Evolutionary conservation across 2,329 filamentous ascomycete genomes (phyloP), one percentile per base, ranked within the genome.

Genomic region (Colletotrichum gloeosporioides): DNA sequence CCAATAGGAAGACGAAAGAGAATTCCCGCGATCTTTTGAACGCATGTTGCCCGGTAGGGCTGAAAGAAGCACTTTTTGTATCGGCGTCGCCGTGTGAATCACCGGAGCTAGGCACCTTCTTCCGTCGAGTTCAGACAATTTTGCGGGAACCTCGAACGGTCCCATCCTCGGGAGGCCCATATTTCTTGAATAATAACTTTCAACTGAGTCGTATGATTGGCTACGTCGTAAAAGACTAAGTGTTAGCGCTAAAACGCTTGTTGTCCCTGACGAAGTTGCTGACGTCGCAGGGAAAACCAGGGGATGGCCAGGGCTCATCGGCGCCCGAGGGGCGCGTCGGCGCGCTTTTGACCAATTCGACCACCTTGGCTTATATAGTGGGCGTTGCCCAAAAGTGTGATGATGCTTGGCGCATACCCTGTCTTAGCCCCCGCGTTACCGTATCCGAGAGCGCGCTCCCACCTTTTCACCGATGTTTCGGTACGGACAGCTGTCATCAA

Each of bases 311-410:
- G 22, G 55, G 22, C 22, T 29, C 27, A 22, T 59, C 55, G 55
- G 55, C 55, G 55, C 8, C 55, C 55, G 55, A 59, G 55, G 55
- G 55, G 55, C 55, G 55, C 55, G 55, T 27, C 22, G 22, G 27
- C 55, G 55, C 55, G 55, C 22, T 27, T 27, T 59, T 59, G 55
- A 9, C 27, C 55, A 59, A 59, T 27, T 59, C 27, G 55, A 59
- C 27, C 55, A 59, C 22, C 55, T 59, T 36, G 70, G 70, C 64
- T 61, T 73, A 73, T 73, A 73, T 73, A 73, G 71, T 62, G 55
- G 64, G 49, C 65, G 64, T 32, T 34, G 64, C 55, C 64, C 64
- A 57, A 53, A 73, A 62, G 18, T 31, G 59, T 13, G 27, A 32
- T 34, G 44, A 53, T 59, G 55, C 71, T 70, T 73, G 71, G 71